These are phyloP conservation scores for Vitis hybrid DNA, from an alignment of 177 flowering plant species.

Conservation along the genomic window DNA sequence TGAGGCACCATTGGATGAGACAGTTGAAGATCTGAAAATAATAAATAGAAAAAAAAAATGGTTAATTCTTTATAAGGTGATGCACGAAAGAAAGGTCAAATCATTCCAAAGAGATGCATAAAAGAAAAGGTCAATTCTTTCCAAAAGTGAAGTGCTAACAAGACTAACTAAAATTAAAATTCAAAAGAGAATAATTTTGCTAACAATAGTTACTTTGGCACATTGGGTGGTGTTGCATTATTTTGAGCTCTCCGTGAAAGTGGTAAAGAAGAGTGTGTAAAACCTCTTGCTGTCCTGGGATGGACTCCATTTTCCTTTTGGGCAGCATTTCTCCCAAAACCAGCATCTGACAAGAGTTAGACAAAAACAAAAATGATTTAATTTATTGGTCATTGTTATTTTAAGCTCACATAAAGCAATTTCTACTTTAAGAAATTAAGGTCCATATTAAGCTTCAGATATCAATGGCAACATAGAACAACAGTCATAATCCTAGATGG, in stretches of 20 bases:
- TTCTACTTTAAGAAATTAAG: no score
- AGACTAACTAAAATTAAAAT: no score
- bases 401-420: no score
- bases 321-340: conserved; percentile 27
- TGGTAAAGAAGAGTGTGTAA: conserved; percentile 4
- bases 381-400: not conserved
- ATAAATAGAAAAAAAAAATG: not conserved
- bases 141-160: not conserved
- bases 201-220: conserved; percentile 23
- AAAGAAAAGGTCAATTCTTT: no score
- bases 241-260: conserved; percentile 13
- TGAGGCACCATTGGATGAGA: not conserved
- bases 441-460: no score
- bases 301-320: conserved; percentile 35
- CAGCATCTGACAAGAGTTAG: conserved; percentile 24
- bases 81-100: not conserved
- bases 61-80: not conserved
- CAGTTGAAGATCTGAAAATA: conserved; percentile 18
- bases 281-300: conserved; percentile 20
- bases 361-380: not conserved
- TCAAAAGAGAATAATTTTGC: not conserved
- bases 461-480: no score
- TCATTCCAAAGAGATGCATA: not conserved
- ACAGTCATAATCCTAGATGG: no score
- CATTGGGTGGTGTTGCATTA: conserved; percentile 6